Evolutionary conservation across 1,139 yeast genomes (phyloP).

Genomic region (Lodderomyces parapsilosis): DNA sequence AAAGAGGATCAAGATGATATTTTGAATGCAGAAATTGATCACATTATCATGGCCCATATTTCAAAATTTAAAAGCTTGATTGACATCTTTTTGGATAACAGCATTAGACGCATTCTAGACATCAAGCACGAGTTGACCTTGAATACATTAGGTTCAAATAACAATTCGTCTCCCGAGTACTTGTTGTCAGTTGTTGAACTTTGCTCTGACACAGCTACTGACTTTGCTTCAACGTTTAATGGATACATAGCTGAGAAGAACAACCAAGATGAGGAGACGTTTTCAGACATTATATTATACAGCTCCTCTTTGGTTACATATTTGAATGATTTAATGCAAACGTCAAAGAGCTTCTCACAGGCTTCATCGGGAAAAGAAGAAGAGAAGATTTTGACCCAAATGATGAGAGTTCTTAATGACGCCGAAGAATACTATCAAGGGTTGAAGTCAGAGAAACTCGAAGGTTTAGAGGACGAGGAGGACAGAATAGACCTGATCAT

Average conservation of each 20-base stretch:
- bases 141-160: conserved; percentile 80
- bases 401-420: conserved; percentile 59
- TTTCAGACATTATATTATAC: conserved; percentile 56
- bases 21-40: conserved; percentile 59
- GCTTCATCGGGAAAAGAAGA: conserved; percentile 54
- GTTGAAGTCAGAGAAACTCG: conserved; percentile 54
- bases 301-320: conserved; percentile 68
- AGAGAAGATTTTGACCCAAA: conserved; percentile 47
- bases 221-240: conserved; percentile 78
- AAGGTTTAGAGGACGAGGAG: conserved; percentile 51
- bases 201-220: conserved; percentile 71
- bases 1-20: conserved; percentile 56
- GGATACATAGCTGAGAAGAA: conserved; percentile 77
- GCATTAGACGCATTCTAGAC: conserved; percentile 72
- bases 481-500: conserved; percentile 77
- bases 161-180: conserved; percentile 73
- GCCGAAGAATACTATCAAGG: conserved; percentile 64
- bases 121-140: conserved; percentile 62
- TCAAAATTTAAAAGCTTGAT: conserved; percentile 56
- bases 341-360: conserved; percentile 68
- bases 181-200: conserved; percentile 70
- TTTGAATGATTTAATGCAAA: conserved; percentile 63
- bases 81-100: conserved; percentile 71
- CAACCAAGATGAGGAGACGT: conserved; percentile 63
- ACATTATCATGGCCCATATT: conserved; percentile 49